These are phyloP conservation scores for Punctularia strigosozonata DNA, from an alignment of 768 basidiomycete species.

Conservation along the genomic window DNA sequence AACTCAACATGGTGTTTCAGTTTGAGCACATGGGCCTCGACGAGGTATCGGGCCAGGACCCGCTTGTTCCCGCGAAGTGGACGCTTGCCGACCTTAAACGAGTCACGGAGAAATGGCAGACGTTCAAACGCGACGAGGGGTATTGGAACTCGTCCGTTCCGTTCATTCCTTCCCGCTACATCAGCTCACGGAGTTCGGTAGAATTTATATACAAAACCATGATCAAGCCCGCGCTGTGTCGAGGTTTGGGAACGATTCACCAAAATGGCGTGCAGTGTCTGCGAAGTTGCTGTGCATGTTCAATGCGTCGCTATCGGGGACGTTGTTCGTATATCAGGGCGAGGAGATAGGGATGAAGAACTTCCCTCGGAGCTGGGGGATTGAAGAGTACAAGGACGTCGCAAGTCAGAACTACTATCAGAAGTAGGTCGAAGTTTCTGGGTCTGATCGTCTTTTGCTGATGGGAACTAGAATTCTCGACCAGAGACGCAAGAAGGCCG, in stretches of 20 bases:
- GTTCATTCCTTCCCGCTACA: constrained; percentile 5
- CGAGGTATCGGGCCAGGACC: constrained; percentile 16
- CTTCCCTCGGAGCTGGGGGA: constrained; percentile 48
- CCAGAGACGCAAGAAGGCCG: constrained; percentile 21
- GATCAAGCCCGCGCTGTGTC: constrained; percentile 55
- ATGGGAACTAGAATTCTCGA: constrained; percentile 22
- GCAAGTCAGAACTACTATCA: constrained; percentile 50
- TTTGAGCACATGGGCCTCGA: constrained; percentile 56
- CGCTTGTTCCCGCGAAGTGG: constrained; percentile 35
- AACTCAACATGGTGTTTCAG: constrained; percentile 56
- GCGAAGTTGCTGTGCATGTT: constrained; percentile 57
- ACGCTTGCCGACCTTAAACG: constrained; percentile 39
- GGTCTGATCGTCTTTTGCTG: background rate
- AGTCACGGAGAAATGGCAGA: constrained; percentile 38
- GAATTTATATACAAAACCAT: constrained; percentile 62
- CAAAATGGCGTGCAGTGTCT: constrained; percentile 40
- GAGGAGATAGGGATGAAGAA: constrained; percentile 63
- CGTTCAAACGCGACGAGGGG: constrained; percentile 39
- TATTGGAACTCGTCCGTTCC: constrained; percentile 54
- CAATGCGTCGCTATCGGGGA: constrained; percentile 50
- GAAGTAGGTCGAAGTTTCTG: constrained; percentile 23
- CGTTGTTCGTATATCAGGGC: constrained; percentile 65
- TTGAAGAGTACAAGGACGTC: constrained; percentile 66
- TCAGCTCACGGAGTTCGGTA: constrained; percentile 11
- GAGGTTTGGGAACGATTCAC: constrained; percentile 51